Conservation (phyloP, 1,284 basidiomycete genomes). For the Fomes fomentarius region DNA sequence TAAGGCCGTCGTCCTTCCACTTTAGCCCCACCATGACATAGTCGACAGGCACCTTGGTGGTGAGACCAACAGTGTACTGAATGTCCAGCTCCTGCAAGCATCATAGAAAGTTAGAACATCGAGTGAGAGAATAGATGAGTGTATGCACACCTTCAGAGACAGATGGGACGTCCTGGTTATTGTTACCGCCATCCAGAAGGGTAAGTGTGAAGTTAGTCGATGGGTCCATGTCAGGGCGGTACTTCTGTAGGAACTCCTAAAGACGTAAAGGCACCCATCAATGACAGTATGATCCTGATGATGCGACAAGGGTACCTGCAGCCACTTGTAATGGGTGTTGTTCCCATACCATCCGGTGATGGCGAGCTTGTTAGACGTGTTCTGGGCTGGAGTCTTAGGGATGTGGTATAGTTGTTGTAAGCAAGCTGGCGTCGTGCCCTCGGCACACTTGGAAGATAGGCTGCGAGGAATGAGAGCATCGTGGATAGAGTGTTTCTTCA, state of each 20-base stretch:
- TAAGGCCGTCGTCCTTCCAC: slow-evolving; percentile 12
- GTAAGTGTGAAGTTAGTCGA: slow-evolving; percentile 34
- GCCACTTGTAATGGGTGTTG: slow-evolving; percentile 52
- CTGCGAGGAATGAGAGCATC: slow-evolving; percentile 9
- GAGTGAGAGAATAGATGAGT: too few species aligned
- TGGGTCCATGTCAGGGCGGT: slow-evolving; percentile 50
- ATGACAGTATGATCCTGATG: too few species aligned
- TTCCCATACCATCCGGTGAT: slow-evolving; percentile 58
- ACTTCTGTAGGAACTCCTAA: slow-evolving; percentile 52
- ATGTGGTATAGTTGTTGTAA: slow-evolving; percentile 55
- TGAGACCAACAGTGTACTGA: slow-evolving; percentile 64
- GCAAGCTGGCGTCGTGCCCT: slow-evolving; percentile 55
- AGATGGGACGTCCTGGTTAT: slow-evolving; percentile 38
- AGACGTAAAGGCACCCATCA: not conserved
- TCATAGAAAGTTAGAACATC: too few species aligned
- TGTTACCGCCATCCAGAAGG: slow-evolving; percentile 50
- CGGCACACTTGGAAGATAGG: slow-evolving; percentile 35
- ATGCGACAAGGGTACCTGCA: slow-evolving; percentile 35
- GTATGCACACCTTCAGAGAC: slow-evolving; percentile 51
- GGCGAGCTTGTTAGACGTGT: slow-evolving; percentile 49
- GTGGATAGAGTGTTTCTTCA: slow-evolving; percentile 11
- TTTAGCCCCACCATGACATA: slow-evolving; percentile 17
- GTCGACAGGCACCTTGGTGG: slow-evolving; percentile 42
- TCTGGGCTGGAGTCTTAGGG: slow-evolving; percentile 46
- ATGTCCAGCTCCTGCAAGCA: slow-evolving; percentile 59